Percentiles rank a stretch among this genome's conserved stretches.
Evolutionary conservation across 2,329 filamentous ascomycete genomes (phyloP).

Genomic region (Aspergillaceae sp.): DNA sequence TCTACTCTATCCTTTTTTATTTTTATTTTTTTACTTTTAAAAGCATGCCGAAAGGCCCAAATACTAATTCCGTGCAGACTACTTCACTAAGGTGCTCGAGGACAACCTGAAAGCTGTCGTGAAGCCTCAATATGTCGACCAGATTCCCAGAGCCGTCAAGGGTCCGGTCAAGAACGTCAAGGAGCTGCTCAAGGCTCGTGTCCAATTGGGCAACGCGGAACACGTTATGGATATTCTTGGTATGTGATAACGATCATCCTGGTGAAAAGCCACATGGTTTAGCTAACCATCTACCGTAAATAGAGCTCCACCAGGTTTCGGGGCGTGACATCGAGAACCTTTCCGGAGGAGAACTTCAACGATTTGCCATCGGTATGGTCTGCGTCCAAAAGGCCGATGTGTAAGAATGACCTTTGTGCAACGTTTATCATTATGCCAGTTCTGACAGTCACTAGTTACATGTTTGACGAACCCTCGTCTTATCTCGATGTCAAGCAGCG

Average conservation of each 20-base stretch:
- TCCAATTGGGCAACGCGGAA: conserved; percentile 69
- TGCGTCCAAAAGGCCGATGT: conserved; percentile 95
- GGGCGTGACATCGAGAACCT: conserved; percentile 84
- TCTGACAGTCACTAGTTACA: conserved; percentile 54
- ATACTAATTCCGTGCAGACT: conserved; percentile 52
- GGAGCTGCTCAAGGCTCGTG: conserved; percentile 65
- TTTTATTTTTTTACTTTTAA: no score
- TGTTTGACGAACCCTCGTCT: conserved; percentile 99
- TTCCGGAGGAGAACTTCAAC: conserved; percentile 95
- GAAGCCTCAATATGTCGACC: conserved; percentile 98
- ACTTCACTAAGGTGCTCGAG: conserved; percentile 96
- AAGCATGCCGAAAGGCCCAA: not conserved
- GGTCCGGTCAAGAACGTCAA: conserved; percentile 71
- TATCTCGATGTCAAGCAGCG: conserved; percentile 99
- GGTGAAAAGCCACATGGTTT: not conserved
- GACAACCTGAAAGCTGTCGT: conserved; percentile 96
- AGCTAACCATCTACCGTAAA: conserved; percentile 9
- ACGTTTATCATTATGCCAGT: not conserved
- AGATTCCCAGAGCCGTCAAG: conserved; percentile 88
- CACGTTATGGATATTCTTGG: conserved; percentile 72
- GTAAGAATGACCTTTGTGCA: conserved; percentile 34
- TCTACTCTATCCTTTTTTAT: not conserved
- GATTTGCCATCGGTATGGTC: conserved; percentile 92
- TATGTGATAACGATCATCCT: conserved; percentile 19
- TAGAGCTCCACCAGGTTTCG: conserved; percentile 78